These are phyloP conservation scores for Solanum pennellii DNA, from an alignment of 257 asterid species.

Conservation along the genomic window DNA sequence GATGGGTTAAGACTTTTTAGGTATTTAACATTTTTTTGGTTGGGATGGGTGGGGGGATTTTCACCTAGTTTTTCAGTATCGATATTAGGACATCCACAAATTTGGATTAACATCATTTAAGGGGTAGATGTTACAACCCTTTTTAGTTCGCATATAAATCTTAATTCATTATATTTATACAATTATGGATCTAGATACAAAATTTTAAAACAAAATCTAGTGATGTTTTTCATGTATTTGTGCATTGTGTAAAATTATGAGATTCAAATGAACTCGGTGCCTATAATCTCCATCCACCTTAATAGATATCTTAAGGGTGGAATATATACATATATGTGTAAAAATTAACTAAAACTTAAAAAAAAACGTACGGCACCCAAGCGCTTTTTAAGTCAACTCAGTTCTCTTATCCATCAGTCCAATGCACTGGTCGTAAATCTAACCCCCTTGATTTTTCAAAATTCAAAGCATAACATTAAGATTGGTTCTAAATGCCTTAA, in stretches of 20 bases:
- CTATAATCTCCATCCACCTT: neutral
- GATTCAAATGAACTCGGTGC: neutral
- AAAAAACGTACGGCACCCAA: neutral
- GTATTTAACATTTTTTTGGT: too few species aligned
- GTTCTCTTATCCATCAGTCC: too few species aligned
- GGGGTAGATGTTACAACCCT: neutral
- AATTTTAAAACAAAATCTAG: neutral
- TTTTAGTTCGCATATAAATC: neutral
- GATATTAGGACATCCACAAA: too few species aligned
- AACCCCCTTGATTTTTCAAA: neutral
- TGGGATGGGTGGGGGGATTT: too few species aligned
- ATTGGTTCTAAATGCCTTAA: too few species aligned
- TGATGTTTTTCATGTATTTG: neutral
- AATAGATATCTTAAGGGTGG: too few species aligned
- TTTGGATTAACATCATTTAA: too few species aligned
- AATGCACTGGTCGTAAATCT: neutral
- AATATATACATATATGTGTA: neutral
- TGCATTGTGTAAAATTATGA: neutral
- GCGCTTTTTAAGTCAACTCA: too few species aligned
- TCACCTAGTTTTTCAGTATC: too few species aligned
- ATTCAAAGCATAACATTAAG: neutral
- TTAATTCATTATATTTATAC: neutral
- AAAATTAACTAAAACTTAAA: neutral
- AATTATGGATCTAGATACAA: neutral
- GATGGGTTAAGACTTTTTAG: too few species aligned